Evolutionary conservation across 2,329 filamentous ascomycete species (phyloP), one percentile per base, ranked within the genome.

Genomic region (Pseudopithomyces maydicus): DNA sequence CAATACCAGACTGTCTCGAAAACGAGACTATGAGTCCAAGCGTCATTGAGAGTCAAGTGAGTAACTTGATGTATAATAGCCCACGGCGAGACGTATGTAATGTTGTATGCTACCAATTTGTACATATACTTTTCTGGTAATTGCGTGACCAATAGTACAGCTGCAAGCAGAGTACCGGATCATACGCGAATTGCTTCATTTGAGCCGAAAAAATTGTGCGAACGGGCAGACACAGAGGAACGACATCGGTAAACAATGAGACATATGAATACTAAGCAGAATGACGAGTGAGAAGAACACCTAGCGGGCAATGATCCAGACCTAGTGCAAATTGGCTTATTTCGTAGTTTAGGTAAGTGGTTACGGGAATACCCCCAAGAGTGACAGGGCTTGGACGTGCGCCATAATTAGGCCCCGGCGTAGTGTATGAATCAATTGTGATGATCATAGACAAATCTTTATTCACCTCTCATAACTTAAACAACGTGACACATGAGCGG

Each of bases 331-430:
- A 1, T 62, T 67, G 4, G 74, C 50, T 73, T 45, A 65, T 20
- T 20, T 35, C 41, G 12, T 47, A 46, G 5, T 26, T 35, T 69
- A 54, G 36, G 12, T 1, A 78, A 61, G 4, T 52, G 51, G 6
- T 65, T 65, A 51, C 80, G 76, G 75, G 80, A 84, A 17, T 71
- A 59, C 0, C 88, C 88, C 88, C 88, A 91, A 1, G 74, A 74
- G 62, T 91, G 88, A 0, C 88, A 91, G 77, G 0, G 88, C 82
- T 58, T 86, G 83, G 0, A 91, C 86, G 0, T 88, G 88, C 0
- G 91, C 87, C 88, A 91, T 92, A 29, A 91, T 78, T 0, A 91
- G 77, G 0, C 88, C 89, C 88, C 88, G 91, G 14, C 88, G 82
- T 41, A 0, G 87, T 90, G 72, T 89, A 90, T 0, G 82, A 78